These are phyloP conservation scores for Hirsutella minnesotensis DNA, from an alignment of 2,329 filamentous ascomycete genomes.

Conservation along the genomic window DNA sequence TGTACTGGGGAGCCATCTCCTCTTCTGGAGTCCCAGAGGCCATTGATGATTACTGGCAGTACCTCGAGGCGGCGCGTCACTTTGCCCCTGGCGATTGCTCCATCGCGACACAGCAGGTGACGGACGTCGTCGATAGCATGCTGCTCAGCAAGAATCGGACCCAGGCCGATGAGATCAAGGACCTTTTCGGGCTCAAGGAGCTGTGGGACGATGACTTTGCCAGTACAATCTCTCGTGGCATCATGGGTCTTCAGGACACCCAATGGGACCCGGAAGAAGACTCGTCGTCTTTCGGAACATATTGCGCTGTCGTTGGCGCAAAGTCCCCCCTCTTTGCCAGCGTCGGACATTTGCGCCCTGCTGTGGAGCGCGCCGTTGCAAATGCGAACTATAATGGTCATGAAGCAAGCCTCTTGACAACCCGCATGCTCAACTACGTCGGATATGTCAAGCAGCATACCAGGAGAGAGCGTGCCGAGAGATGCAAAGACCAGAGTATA, in stretches of 20 bases:
- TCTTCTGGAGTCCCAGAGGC: conserved; percentile 71
- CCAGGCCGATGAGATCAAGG: conserved; percentile 34
- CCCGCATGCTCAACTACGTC: conserved; percentile 39
- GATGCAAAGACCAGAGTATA: conserved; percentile 5
- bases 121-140: conserved; percentile 38
- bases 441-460: conserved; percentile 24
- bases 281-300: conserved; percentile 27
- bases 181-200: conserved; percentile 33
- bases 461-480: conserved; percentile 11
- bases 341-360: conserved; percentile 20
- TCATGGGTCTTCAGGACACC: conserved; percentile 30
- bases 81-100: conserved; percentile 50
- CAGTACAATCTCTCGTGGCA: conserved; percentile 25
- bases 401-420: conserved; percentile 24
- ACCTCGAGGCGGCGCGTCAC: conserved; percentile 37
- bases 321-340: conserved; percentile 27
- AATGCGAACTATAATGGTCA: conserved; percentile 25
- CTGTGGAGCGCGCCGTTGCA: conserved; percentile 26
- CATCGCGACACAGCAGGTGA: conserved; percentile 45
- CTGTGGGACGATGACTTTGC: conserved; percentile 38
- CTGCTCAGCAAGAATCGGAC: conserved; percentile 26
- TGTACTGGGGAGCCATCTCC: conserved; percentile 69
- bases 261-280: conserved; percentile 43
- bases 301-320: conserved; percentile 35
- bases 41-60: conserved; percentile 65